phyloP scores from a whole-genome alignment of 176 grass and related monocot genomes.

The Melocanna baccifera region DNA sequence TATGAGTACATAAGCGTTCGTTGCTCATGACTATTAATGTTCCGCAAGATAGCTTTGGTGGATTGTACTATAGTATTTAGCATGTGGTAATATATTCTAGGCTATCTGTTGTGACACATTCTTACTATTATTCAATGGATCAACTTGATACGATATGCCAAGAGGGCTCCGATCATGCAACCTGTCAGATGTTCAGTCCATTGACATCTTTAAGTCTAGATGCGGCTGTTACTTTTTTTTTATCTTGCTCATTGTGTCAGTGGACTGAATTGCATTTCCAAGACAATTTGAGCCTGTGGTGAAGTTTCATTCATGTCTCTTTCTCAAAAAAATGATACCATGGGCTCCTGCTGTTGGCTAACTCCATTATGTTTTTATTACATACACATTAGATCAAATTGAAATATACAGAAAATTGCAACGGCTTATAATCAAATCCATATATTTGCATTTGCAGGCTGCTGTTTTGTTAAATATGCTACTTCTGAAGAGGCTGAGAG shows the following conservation, averaged over 20 bases:
- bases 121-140: slow-evolving; percentile 7
- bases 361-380: not conserved
- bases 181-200: not conserved
- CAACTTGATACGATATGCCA: not conserved
- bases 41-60: not conserved
- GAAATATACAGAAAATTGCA: slow-evolving; percentile 24
- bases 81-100: slow-evolving; percentile 19
- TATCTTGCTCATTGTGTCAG: not conserved
- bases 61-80: slow-evolving; percentile 6
- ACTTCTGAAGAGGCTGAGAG: slow-evolving; percentile 87
- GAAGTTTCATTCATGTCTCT: not conserved
- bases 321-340: not conserved
- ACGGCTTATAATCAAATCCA: slow-evolving; percentile 35
- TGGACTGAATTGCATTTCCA: not conserved
- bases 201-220: not conserved
- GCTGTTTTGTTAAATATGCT: slow-evolving; percentile 99
- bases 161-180: not conserved
- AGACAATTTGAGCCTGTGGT: not conserved
- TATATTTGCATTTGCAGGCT: slow-evolving; percentile 60
- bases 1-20: slow-evolving; percentile 1
- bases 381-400: slow-evolving; percentile 12
- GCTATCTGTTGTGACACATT: slow-evolving; percentile 7
- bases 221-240: not conserved
- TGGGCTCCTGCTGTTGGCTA: not conserved
- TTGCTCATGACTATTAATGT: slow-evolving; percentile 5